Base-by-base conservation (phyloP, 2,329 filamentous ascomycete genomes). In the Claviceps paspali region DNA sequence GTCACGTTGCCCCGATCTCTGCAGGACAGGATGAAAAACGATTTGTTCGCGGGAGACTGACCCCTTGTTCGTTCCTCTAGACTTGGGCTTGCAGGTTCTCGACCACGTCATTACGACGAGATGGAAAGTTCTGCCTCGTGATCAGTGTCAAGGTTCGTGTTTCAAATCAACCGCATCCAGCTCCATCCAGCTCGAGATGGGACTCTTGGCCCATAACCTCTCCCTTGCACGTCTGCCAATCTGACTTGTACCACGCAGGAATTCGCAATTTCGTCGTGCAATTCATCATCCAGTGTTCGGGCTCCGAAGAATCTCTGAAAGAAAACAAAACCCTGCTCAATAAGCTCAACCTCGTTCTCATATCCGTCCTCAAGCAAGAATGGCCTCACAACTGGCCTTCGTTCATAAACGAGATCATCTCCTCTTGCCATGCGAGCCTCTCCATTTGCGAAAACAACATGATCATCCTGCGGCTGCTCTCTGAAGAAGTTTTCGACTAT, bases 371-470 rank as follows among this genome's bases (percentile, higher is more conserved):
- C 54, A 98, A 98, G 70, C 91, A 98, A 64, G 91, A 98, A 63
- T 98, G 91, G 91, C 91, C 91, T 40, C 88, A 96, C 64, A 93
- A 98, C 68, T 98, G 92, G 91, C 91, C 92, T 9, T 94, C 86
- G 15, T 98, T 98, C 62, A 96, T 98, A 72, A 96, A 96, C 68
- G 91, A 98, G 67, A 98, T 98, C 61, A 86, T 98, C 51, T 82
- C 85, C 17, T 88, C 91, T 39, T 96, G 87, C 63, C 87, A 93
- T 57, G 88, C 84, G 48, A 95, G 82, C 61, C 68, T 98, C 38
- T 91, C 88, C 27, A 92, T 98, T 51, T 98, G 92, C 73, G 91
- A 98, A 65, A 98, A 98, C 68, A 98, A 98, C 69, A 98, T 98
- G 91, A 86, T 84, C 46, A 96, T 98, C 50, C 73, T 98, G 49